Evolutionary conservation across 257 asterid genomes (phyloP).

Genomic region (Capsicum chinense): DNA sequence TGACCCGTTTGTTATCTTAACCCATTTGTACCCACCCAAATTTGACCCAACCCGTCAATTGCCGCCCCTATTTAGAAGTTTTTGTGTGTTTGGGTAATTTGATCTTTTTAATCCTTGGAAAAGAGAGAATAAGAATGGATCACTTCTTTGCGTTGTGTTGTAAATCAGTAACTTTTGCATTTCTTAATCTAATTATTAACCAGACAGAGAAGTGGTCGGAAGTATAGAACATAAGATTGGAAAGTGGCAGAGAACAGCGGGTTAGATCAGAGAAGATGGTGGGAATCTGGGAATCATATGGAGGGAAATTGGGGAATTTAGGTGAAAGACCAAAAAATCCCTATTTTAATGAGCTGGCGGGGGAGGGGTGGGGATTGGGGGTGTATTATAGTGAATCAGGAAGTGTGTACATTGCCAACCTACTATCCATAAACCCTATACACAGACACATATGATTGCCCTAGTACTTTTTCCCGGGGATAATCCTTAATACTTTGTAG

Average conservation of each 20-base stretch:
- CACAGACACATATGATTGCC: neutral
- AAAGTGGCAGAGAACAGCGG: neutral
- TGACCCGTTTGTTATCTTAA: no score
- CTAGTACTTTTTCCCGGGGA: neutral
- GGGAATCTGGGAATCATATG: neutral
- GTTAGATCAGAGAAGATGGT: neutral
- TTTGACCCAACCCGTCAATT: no score
- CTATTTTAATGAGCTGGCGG: neutral
- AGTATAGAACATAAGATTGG: neutral
- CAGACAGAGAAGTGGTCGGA: conserved; percentile 15
- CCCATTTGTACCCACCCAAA: no score
- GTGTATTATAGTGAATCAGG: neutral
- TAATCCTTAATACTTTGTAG: neutral
- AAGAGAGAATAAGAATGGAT: neutral
- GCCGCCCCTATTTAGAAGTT: neutral
- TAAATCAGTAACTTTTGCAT: neutral
- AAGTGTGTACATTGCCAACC: conserved; percentile 3
- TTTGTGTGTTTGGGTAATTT: neutral
- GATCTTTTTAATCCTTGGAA: neutral
- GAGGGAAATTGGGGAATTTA: neutral
- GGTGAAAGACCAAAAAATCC: neutral
- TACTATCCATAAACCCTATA: neutral
- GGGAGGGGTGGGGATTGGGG: no score
- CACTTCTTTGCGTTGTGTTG: neutral
- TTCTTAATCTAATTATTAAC: neutral